phyloP scores from a whole-genome alignment of 257 asterid species.

The Dorcoceras hygrometricum region DNA sequence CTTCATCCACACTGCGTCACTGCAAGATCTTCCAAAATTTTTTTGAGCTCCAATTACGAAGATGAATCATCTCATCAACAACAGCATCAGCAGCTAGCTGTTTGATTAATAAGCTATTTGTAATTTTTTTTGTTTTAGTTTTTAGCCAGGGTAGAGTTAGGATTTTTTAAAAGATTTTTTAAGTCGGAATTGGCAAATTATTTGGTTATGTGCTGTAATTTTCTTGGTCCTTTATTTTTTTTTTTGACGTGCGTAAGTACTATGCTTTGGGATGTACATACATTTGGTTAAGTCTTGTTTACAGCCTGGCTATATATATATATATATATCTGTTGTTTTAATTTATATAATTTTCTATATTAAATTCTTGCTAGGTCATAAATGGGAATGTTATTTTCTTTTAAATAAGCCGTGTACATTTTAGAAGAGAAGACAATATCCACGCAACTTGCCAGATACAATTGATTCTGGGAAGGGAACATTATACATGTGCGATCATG shows the following conservation, averaged over 20 bases:
- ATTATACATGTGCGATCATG: slow-evolving; percentile 72
- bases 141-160: slow-evolving; percentile 40
- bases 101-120: slow-evolving; percentile 37
- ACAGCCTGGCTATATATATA: slow-evolving; percentile 25
- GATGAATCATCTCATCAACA: slow-evolving; percentile 63
- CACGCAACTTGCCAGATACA: slow-evolving; percentile 55
- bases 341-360: not conserved
- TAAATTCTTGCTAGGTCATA: not conserved
- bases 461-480: slow-evolving; percentile 60
- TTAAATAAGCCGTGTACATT: too few species aligned
- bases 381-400: not conserved
- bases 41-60: slow-evolving; percentile 51
- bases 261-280: slow-evolving; percentile 32
- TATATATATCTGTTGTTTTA: slow-evolving; percentile 14
- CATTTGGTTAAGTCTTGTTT: slow-evolving; percentile 31
- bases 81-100: slow-evolving; percentile 67
- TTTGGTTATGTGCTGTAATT: slow-evolving; percentile 24
- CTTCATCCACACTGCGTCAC: slow-evolving; percentile 33
- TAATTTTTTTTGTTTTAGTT: not conserved
- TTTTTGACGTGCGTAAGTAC: slow-evolving; percentile 18
- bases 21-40: slow-evolving; percentile 52
- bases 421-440: slow-evolving; percentile 41
- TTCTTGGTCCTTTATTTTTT: slow-evolving; percentile 1
- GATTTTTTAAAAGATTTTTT: not conserved
- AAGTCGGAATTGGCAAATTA: slow-evolving; percentile 6